These are phyloP conservation scores for Chlamydomonas schloesseri DNA, from an alignment of 139 green algal genomes.

Conservation along the genomic window DNA sequence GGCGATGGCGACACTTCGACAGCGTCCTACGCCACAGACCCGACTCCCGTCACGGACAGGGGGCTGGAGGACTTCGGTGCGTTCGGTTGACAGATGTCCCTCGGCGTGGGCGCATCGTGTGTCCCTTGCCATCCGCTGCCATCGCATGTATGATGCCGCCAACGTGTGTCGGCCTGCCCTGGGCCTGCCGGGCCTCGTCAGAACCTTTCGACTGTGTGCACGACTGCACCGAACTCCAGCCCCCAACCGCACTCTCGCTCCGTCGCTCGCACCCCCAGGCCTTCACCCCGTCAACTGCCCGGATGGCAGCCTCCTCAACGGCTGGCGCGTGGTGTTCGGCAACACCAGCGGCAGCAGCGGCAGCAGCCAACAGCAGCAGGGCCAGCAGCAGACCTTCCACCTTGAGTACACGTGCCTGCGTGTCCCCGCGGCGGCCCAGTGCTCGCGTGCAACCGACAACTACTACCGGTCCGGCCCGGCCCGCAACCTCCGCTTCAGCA, in stretches of 20 bases:
- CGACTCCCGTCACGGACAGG: too few relatives aligned
- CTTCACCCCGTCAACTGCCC: neutral
- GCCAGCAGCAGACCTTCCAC: neutral
- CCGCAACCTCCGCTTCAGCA: neutral
- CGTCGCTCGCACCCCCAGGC: neutral
- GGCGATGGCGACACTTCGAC: too few relatives aligned
- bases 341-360: neutral
- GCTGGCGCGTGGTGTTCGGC: neutral
- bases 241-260: too few relatives aligned
- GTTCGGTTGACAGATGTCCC: neutral
- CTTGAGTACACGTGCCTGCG: neutral
- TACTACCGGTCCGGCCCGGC: neutral
- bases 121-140: too few relatives aligned
- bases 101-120: too few relatives aligned
- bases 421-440: neutral
- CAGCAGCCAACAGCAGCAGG: neutral
- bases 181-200: too few relatives aligned
- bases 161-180: too few relatives aligned
- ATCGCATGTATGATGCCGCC: too few relatives aligned
- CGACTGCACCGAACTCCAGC: too few relatives aligned
- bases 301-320: neutral
- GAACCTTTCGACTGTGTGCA: too few relatives aligned
- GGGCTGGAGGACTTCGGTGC: neutral
- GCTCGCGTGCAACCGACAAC: neutral
- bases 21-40: too few relatives aligned